Evolutionary conservation across 228 moss, liverwort and hornwort genomes (phyloP).

Genomic region (Sphagnum magellanicum): DNA sequence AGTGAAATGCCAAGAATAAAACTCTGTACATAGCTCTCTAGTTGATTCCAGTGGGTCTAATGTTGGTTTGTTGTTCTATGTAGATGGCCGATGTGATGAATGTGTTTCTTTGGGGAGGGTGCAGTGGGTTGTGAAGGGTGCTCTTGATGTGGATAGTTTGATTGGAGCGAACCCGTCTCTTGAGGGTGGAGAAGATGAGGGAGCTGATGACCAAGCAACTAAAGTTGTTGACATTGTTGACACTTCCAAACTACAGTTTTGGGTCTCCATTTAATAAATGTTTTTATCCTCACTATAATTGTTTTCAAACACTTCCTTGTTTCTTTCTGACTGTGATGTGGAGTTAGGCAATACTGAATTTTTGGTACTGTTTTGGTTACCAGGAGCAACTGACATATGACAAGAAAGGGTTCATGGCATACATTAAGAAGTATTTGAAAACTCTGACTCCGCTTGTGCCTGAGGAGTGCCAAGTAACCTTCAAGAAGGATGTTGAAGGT

Average conservation of each 20-base stretch:
- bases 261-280: not conserved
- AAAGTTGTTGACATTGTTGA: conserved; percentile 83
- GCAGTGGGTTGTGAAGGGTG: conserved; percentile 75
- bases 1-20: too few relatives aligned
- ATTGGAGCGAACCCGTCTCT: conserved; percentile 91
- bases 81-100: too few relatives aligned
- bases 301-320: too few relatives aligned
- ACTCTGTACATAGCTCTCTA: too few relatives aligned
- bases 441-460: conserved; percentile 38
- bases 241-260: conserved; percentile 70
- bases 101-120: too few relatives aligned
- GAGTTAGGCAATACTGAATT: not conserved
- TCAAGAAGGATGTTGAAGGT: conserved; percentile 45
- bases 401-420: conserved; percentile 62
- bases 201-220: conserved; percentile 43
- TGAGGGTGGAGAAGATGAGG: conserved; percentile 75
- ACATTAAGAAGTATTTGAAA: conserved; percentile 83
- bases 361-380: not conserved
- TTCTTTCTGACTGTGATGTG: too few relatives aligned
- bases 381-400: conserved; percentile 86
- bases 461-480: conserved; percentile 32
- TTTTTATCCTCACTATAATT: not conserved
- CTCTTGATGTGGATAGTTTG: conserved; percentile 53
- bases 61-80: too few relatives aligned
- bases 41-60: too few relatives aligned